A percentile compares a stretch with the other conserved stretches of the same genome.
Conservation (phyloP, 805 yeast species). For the Sugiyamaella smithiae region DNA sequence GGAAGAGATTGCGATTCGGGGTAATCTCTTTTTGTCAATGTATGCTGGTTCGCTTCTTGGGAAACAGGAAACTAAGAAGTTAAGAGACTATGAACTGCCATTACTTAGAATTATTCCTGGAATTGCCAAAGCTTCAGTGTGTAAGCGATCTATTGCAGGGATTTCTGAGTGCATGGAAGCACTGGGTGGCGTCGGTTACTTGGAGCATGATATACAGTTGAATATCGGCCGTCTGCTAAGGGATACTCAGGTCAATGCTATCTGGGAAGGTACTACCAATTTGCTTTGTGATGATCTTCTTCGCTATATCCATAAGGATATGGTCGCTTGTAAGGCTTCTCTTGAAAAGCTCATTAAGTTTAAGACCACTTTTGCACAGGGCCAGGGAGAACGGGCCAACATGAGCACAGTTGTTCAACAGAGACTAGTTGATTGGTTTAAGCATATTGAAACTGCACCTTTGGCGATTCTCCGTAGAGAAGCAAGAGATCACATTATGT, state of each 20-base stretch:
- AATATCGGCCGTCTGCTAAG: slow-evolving; percentile 30
- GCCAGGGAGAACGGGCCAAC: not conserved
- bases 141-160: slow-evolving; percentile 29
- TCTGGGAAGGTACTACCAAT: slow-evolving; percentile 37
- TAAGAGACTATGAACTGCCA: slow-evolving; percentile 19
- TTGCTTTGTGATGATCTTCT: slow-evolving; percentile 31
- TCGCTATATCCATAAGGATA: slow-evolving; percentile 17
- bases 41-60: slow-evolving; percentile 28
- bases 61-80: slow-evolving; percentile 21
- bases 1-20: slow-evolving; percentile 26
- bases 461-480: slow-evolving; percentile 8
- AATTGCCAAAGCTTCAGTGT: slow-evolving; percentile 27
- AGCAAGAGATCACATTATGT: slow-evolving; percentile 10
- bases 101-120: slow-evolving; percentile 31
- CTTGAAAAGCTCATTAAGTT: slow-evolving; percentile 2
- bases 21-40: slow-evolving; percentile 25
- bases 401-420: not conserved
- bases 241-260: slow-evolving; percentile 33
- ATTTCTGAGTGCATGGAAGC: slow-evolving; percentile 36
- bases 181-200: slow-evolving; percentile 33
- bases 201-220: slow-evolving; percentile 32
- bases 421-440: slow-evolving; percentile 7
- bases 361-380: not conserved
- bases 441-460: slow-evolving; percentile 6
- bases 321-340: slow-evolving; percentile 7